Base-by-base conservation (phyloP, 345 rosid genomes). In the Durio zibethinus region DNA sequence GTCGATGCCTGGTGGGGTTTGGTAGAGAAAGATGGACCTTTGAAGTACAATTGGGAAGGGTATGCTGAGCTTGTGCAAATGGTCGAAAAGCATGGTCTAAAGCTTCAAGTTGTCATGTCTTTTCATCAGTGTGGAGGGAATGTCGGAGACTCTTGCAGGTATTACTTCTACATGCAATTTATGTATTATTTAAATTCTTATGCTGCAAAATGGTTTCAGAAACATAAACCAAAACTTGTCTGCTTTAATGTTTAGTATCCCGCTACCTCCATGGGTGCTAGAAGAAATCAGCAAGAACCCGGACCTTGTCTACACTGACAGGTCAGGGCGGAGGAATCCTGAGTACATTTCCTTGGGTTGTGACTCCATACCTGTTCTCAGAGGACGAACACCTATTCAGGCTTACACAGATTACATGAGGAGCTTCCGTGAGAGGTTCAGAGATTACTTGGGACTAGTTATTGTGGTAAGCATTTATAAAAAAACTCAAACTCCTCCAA, bases 41-140 rank as follows among this genome's bases (percentile, higher is more conserved):
- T 90, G 73, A 89, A 87, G 76, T 93, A 96, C 80, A 96, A 92
- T 38, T 96, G 99, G 99, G 96, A 96, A 78, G 98, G 98, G 56
- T 96, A 96, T 76, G 94, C 89, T 4, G 97, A 91, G 83, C 96
- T 96, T 52, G 88, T 93, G 72, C 87, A 86, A 53, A 93, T 92
- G 97, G 99, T 93, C 57, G 87, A 90, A 70, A 90, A 78, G 77
- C 92, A 96, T 72, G 97, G 97, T 42, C 80, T 96, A 64, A 96
- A 93, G 87, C 89, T 96, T 62, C 99, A 96, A 73, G 90, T 88
- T 7, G 98, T 96, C 18, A 93, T 93, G 98, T 96, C 99, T 62
- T 96, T 96, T 84, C 99, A 96, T 82, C 98, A 96, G 86, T 93
- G 99, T n/a, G 98, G 99, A 64, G 98, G 99, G 77, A 93, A 96